Percentiles rank a stretch among this genome's conserved stretches.
Conservation (phyloP, 352 stramenopile genomes). For the Pythium sp. region DNA sequence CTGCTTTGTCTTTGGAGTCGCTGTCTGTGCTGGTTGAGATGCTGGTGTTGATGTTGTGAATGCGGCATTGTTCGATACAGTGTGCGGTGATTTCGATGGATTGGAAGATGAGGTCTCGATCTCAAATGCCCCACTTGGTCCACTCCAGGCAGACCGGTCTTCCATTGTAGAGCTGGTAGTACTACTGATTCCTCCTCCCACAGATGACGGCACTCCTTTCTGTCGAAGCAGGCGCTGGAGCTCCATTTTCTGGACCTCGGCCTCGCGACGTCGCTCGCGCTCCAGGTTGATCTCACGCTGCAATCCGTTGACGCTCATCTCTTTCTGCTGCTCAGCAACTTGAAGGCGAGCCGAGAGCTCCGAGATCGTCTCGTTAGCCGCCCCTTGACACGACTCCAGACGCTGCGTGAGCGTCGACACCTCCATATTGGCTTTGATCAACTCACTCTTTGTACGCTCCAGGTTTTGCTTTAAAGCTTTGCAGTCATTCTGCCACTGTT, state of each 20-base stretch:
- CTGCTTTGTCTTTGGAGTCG: constrained; percentile 17
- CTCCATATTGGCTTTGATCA: constrained; percentile 39
- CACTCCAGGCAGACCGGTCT: constrained; percentile 10
- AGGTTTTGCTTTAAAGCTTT: constrained; percentile 45
- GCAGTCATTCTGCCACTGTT: constrained; percentile 47
- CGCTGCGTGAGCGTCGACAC: constrained; percentile 43
- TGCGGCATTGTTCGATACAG: background rate
- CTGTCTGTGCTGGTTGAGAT: background rate
- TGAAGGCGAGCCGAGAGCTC: constrained; percentile 50
- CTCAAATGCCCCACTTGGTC: background rate
- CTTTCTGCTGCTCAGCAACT: constrained; percentile 52
- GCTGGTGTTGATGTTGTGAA: background rate
- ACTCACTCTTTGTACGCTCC: constrained; percentile 57
- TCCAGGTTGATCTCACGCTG: constrained; percentile 61
- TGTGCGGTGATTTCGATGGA: background rate
- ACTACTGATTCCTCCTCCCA: background rate
- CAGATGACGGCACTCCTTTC: constrained; percentile 5
- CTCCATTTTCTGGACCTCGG: constrained; percentile 60
- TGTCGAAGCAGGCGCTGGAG: constrained; percentile 48
- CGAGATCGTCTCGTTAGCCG: constrained; percentile 61
- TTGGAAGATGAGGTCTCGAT: background rate
- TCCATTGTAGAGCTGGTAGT: background rate
- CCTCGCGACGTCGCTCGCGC: constrained; percentile 48
- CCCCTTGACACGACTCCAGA: constrained; percentile 48
- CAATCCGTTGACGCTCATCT: constrained; percentile 30